These are phyloP conservation scores for Kentomonas sorsogonicus DNA, from an alignment of 208 protist genomes.

Conservation along the genomic window DNA sequence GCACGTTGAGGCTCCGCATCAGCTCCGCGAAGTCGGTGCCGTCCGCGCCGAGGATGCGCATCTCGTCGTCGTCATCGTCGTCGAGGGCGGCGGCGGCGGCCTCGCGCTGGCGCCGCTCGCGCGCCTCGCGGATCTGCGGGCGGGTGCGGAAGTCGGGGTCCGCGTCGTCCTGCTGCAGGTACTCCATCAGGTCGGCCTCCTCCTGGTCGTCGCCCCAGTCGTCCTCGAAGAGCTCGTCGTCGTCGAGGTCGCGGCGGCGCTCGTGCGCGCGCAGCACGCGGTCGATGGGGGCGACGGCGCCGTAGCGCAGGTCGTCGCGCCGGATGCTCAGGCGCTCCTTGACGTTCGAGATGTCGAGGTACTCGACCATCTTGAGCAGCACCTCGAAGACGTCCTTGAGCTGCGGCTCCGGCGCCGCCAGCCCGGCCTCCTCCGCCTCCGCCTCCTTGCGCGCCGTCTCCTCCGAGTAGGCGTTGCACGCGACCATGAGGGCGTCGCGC, in stretches of 20 bases:
- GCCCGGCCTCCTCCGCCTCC: slow-evolving; percentile 11
- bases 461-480: too few relatives aligned
- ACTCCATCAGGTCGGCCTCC: slow-evolving; percentile 72
- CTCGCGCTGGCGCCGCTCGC: neutral
- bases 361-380: slow-evolving; percentile 42
- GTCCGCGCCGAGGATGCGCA: slow-evolving; percentile 27
- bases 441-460: slow-evolving; percentile 30
- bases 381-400: slow-evolving; percentile 23
- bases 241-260: slow-evolving; percentile 3
- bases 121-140: slow-evolving; percentile 36
- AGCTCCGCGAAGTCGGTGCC: slow-evolving; percentile 19
- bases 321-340: slow-evolving; percentile 63
- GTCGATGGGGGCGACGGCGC: slow-evolving; percentile 11
- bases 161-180: slow-evolving; percentile 67
- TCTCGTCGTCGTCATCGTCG: slow-evolving; percentile 21
- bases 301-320: slow-evolving; percentile 24
- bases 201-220: slow-evolving; percentile 36
- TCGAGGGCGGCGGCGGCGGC: neutral
- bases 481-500: slow-evolving; percentile 54
- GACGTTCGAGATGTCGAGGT: slow-evolving; percentile 77
- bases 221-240: slow-evolving; percentile 40
- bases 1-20: too few relatives aligned
- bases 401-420: neutral
- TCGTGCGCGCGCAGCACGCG: slow-evolving; percentile 11
- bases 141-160: slow-evolving; percentile 43